These are phyloP conservation scores for Murraya koenigii DNA, from an alignment of 345 rosid genomes.

Conservation along the genomic window DNA sequence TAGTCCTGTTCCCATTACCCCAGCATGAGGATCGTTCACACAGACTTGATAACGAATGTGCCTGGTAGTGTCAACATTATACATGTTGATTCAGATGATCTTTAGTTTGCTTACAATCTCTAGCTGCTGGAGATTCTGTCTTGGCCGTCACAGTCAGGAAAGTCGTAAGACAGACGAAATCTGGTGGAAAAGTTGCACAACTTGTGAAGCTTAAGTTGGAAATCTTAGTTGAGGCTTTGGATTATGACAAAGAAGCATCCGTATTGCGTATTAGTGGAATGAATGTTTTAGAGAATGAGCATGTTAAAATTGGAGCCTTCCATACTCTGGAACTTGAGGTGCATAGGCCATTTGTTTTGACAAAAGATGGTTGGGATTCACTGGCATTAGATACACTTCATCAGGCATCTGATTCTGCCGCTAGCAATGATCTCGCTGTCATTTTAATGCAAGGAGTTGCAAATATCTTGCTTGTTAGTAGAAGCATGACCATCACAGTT, in stretches of 20 bases:
- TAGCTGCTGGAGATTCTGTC: not conserved
- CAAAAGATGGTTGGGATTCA: slow-evolving; percentile 85
- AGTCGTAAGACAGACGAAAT: slow-evolving; percentile 64
- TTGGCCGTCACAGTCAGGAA: slow-evolving; percentile 40
- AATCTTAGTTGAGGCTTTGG: slow-evolving; percentile 75
- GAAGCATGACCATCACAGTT: slow-evolving; percentile 13
- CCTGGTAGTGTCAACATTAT: no score
- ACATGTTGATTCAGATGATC: no score
- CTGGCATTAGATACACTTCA: slow-evolving; percentile 69
- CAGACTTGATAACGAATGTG: no score
- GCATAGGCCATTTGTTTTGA: slow-evolving; percentile 75
- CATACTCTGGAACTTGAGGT: slow-evolving; percentile 27
- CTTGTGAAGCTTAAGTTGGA: slow-evolving; percentile 76
- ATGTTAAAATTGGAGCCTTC: slow-evolving; percentile 75
- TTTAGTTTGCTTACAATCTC: no score
- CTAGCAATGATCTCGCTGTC: slow-evolving; percentile 84
- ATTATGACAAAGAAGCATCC: slow-evolving; percentile 80
- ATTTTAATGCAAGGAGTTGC: slow-evolving; percentile 93
- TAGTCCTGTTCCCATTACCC: no score
- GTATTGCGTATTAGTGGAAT: slow-evolving; percentile 85
- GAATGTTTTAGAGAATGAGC: slow-evolving; percentile 74
- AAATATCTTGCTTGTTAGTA: slow-evolving; percentile 70
- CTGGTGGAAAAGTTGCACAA: slow-evolving; percentile 83
- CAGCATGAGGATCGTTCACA: not conserved
- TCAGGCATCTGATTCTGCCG: slow-evolving; percentile 82